Conservation (phyloP, 192 early-diverging fungal species). For the Martensiomyces pterosporus region DNA sequence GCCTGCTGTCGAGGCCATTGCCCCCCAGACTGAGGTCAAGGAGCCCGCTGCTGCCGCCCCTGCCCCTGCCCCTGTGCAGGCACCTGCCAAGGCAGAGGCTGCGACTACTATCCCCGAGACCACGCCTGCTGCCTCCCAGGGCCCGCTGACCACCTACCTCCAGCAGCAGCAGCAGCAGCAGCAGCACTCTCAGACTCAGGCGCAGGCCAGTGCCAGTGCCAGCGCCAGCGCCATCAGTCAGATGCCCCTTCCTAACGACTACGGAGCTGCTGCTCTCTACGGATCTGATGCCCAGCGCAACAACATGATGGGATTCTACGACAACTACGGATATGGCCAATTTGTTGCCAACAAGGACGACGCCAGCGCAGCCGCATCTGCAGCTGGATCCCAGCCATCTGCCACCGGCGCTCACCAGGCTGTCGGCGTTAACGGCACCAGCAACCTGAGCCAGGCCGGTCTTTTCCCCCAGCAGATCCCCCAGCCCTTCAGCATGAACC, state of each 20-base stretch:
- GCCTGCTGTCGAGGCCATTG: conserved; percentile 20
- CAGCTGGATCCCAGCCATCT: conserved; percentile 43
- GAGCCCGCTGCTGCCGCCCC: conserved; percentile 17
- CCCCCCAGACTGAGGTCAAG: conserved; percentile 16
- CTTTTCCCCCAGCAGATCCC: conserved; percentile 50
- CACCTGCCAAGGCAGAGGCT: neutral
- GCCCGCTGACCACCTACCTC: conserved; percentile 42
- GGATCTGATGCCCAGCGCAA: conserved; percentile 64
- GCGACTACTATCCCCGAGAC: conserved; percentile 11
- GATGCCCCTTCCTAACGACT: conserved; percentile 54
- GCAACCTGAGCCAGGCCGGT: conserved; percentile 42
- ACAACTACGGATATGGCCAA: conserved; percentile 48
- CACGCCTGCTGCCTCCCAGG: conserved; percentile 11
- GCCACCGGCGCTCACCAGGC: conserved; percentile 56
- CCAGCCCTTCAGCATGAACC: conserved; percentile 54
- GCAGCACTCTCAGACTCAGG: conserved; percentile 34
- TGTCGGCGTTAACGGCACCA: conserved; percentile 52
- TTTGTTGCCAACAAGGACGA: conserved; percentile 43
- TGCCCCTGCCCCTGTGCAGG: neutral
- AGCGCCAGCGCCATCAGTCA: conserved; percentile 40
- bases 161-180: conserved; percentile 48
- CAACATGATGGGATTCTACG: conserved; percentile 57
- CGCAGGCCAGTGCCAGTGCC: conserved; percentile 12
- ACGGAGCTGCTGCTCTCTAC: conserved; percentile 58
- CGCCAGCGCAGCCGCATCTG: conserved; percentile 24